Evolutionary conservation across 2,329 filamentous ascomycete species (phyloP).

Genomic region (Aspergillus ochraceus): DNA sequence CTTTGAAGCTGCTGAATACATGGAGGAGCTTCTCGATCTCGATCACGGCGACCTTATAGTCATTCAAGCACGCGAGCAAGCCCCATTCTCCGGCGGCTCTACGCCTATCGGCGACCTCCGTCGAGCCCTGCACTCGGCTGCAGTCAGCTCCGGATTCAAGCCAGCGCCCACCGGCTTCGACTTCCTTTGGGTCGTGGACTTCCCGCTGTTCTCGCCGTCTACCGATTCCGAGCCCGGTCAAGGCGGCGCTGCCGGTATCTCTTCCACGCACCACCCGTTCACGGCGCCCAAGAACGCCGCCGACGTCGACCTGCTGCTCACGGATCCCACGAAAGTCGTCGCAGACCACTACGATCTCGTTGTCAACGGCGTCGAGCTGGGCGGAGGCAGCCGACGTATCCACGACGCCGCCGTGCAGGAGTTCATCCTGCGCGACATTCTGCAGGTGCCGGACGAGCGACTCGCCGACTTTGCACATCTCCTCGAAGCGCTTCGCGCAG

Average conservation of each 20-base stretch:
- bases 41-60: conserved; percentile 77
- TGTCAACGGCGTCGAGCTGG: conserved; percentile 90
- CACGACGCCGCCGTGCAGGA: conserved; percentile 81
- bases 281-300: conserved; percentile 73
- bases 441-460: conserved; percentile 72
- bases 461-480: conserved; percentile 83
- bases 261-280: conserved; percentile 92
- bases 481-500: conserved; percentile 75
- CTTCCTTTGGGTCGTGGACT: conserved; percentile 85
- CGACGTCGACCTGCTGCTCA: conserved; percentile 74
- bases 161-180: conserved; percentile 54
- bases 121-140: conserved; percentile 66
- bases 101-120: conserved; percentile 72
- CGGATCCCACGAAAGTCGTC: conserved; percentile 68
- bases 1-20: conserved; percentile 64
- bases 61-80: conserved; percentile 72
- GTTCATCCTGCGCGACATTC: conserved; percentile 77
- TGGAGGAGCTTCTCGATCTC: conserved; percentile 54
- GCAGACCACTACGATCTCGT: conserved; percentile 96
- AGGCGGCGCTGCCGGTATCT: conserved; percentile 75
- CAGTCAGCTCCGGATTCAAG: conserved; percentile 64
- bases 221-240: conserved; percentile 71
- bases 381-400: conserved; percentile 89
- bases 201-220: conserved; percentile 83
- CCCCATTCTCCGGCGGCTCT: conserved; percentile 69